Base-by-base conservation (phyloP, 1,284 basidiomycete species). In the Waitea zeae region DNA sequence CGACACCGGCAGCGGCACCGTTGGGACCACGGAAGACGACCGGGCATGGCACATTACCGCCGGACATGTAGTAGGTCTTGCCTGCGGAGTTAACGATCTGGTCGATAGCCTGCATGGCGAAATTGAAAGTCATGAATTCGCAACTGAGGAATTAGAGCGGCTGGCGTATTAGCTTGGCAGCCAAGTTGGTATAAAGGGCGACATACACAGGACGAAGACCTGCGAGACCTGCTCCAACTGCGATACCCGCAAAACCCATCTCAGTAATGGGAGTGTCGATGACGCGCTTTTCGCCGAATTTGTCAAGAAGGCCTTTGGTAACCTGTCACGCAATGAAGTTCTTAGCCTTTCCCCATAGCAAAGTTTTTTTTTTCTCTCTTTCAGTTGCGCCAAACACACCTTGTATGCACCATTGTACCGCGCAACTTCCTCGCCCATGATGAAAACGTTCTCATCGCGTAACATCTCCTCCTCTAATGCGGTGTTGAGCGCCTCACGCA, bases 381-480 rank as follows among this genome's bases (percentile, higher is more conserved):
- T 19, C n/a, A n/a, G n/a, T n/a, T n/a, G n/a, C n/a, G 24, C 6
- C 15, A 15, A 18, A 43, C 54, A 41, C 42, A 87, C 89, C 76
- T 98, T 98, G 79, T 98, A 98, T 45, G 93, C 93, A 61, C 93
- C 93, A 54, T 98, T 97, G 67, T 98, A 99, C 44, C 89, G 78
- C 36, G 95, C 93, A 37, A 99, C 95, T 59, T 99, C 95, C 61
- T 99, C 95, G 45, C 95, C 95, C 48, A 99, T 62, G 52, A 99
- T 62, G 57, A 95, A 98, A 35, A 99, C 95, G 27, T 65, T 81
- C 55, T 93, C 83, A 60, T 99, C 95, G 34, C 89, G 76, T 48
- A 82, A 55, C 95, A 99, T 98, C 65, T 99, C 95, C 63, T 99
- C 95, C 65, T 98, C 95, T 87, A 99, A 93, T 24, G 95, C 95